Conservation (phyloP, 192 early-diverging fungal genomes). For the Podila epicladia region DNA sequence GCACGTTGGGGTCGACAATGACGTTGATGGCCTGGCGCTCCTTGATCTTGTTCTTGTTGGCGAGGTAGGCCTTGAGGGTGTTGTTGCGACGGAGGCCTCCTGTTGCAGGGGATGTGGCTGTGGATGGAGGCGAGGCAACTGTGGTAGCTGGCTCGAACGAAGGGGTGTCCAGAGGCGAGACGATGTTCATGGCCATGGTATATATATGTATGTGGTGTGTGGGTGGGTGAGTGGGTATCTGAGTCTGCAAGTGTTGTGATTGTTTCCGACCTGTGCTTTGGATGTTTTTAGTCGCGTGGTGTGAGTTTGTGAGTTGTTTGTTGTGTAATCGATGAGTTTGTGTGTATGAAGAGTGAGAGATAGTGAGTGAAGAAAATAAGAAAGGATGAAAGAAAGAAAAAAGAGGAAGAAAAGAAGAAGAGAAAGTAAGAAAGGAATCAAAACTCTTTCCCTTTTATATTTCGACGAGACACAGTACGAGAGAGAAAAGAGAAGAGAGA, state of each 20-base stretch:
- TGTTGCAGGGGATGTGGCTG: slow-evolving; percentile 1
- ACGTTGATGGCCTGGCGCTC: slow-evolving; percentile 49
- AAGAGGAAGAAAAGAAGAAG: background rate
- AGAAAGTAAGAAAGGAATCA: background rate
- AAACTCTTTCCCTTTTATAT: background rate
- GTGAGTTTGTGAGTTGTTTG: background rate
- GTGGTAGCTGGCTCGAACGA: slow-evolving; percentile 21
- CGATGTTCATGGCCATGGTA: slow-evolving; percentile 23
- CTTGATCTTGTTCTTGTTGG: slow-evolving; percentile 54
- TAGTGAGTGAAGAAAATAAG: slow-evolving; percentile 4
- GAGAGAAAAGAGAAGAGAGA: too few species aligned
- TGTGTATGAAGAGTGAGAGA: background rate
- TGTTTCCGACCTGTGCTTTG: background rate
- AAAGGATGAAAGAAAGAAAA: slow-evolving; percentile 1
- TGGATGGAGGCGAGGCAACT: slow-evolving; percentile 1
- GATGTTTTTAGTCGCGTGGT: background rate
- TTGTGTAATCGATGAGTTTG: background rate
- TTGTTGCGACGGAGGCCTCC: slow-evolving; percentile 34
- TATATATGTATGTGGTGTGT: background rate
- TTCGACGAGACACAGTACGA: background rate
- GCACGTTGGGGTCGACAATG: slow-evolving; percentile 37
- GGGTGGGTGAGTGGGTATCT: background rate
- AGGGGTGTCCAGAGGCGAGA: slow-evolving; percentile 13
- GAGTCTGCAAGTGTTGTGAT: background rate
- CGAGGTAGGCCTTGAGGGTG: slow-evolving; percentile 51